Evolutionary conservation across 345 rosid genomes (phyloP), one percentile per base, ranked within the genome.

Genomic region (Syzygium grande): DNA sequence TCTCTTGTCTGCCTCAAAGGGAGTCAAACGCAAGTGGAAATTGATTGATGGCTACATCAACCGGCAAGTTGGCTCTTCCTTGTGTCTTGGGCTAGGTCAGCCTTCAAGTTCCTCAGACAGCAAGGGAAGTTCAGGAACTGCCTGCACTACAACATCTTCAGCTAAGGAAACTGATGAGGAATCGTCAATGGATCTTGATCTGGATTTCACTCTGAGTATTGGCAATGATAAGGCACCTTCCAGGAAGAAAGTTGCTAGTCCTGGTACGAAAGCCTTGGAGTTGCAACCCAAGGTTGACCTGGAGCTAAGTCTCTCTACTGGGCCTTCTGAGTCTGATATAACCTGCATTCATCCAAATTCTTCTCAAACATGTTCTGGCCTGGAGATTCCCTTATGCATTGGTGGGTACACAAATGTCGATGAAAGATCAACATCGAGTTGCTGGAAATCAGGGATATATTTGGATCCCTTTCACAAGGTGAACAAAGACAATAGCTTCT

Each of bases 131-230:
- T 93, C 98, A 3, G 94, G 93, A 78, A 94, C 98, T 90, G 98
- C 93, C 88, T 94, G 94, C 89, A 94, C 95, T 51, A 90, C 94
- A 52, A 88, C 92, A 89, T 96, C 98, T 86, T 95, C 99, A 51
- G 96, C 98, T 68, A 97, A 94, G 92, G 99, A 95, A 93, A 94
- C 92, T 85, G 98, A 96, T 43, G 99, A 94, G 86, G 99, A 93
- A 90, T 95, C 97, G 34, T 94, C 98, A 0, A 92, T 95, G 97
- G 97, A 96, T 92, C 93, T 95, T 88, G 99, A 96, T 53, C 91
- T 97, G 65, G 95, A 96, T 85, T 98, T 96, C 88, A 84, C 92
- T 86, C 98, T 98, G 85, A 97, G 94, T 92, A 95, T 96, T 65
- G 96, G 99, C 87, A 95, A 92, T 56, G 98, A 94, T 84, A 94